Evolutionary conservation across 768 basidiomycete species (phyloP), one percentile per base, ranked within the genome.

Genomic region (Tricholoma terreum): DNA sequence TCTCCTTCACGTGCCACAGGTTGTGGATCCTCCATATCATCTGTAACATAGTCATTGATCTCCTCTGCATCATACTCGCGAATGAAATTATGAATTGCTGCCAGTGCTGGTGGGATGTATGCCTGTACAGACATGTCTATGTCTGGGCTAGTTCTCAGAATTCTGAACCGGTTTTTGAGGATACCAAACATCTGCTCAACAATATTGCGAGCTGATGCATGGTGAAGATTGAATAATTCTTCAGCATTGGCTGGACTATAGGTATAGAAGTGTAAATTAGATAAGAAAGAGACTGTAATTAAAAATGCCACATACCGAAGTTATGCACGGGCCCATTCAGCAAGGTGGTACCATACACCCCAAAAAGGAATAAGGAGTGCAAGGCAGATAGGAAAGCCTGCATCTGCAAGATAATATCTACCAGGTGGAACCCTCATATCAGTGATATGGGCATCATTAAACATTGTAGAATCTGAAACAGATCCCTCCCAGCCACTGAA

Each of bases 311-410:
- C 54, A 46, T 34, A 68, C 67, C 50, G 52, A 46, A 56, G 31
- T 45, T 50, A 50, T 14, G 61, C 63, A 19, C 19, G 38, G 4
- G n/a, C 38, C 38, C 38, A 40, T 19, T 40, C 75, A 19, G 65
- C 62, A 1, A 78, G 63, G 55, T 78, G 75, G 61, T 77, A 78
- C 0, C 64, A 54, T 0, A 73, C 68, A n/a, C 71, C 69, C 6
- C 61, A 57, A 58, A 74, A 77, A 4, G 74, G 75, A 4, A 72
- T 63, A 8, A 80, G 61, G 7, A 76, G 63, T 7, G 58, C 35
- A 60, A 71, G 15, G 71, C n/a, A n/a, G n/a, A n/a, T n/a, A n/a
- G n/a, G n/a, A n/a, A n/a, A n/a, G n/a, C n/a, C n/a, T n/a, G n/a
- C n/a, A n/a, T n/a, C n/a, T n/a, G n/a, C n/a, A n/a, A n/a, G n/a